These are phyloP conservation scores for Cryptosporidium meleagridis DNA, from an alignment of 169 alveolate genomes.

Conservation along the genomic window DNA sequence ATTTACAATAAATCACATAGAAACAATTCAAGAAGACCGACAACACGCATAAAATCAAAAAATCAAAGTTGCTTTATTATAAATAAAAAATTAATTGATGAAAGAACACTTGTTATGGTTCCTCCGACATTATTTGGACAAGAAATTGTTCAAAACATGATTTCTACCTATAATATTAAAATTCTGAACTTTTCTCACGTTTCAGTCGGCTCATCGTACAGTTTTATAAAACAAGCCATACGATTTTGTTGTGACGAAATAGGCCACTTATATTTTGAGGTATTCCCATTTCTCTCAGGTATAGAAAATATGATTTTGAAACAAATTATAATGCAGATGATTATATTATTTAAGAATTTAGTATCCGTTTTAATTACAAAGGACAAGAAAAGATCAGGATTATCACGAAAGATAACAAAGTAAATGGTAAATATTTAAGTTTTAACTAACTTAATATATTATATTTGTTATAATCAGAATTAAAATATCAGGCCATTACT, in stretches of 20 bases:
- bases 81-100: background rate
- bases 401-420: background rate
- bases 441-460: background rate
- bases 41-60: background rate
- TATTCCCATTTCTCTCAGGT: background rate
- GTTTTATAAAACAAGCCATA: background rate
- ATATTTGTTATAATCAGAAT: background rate
- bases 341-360: background rate
- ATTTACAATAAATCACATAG: background rate
- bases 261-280: background rate
- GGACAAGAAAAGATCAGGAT: background rate
- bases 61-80: background rate
- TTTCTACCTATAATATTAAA: background rate
- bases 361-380: background rate
- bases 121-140: background rate
- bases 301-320: background rate
- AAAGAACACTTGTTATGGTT: background rate
- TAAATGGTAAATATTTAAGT: background rate
- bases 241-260: background rate
- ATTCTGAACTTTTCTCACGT: background rate
- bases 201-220: background rate
- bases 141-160: background rate
- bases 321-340: background rate
- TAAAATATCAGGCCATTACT: background rate
- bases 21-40: background rate